Evolutionary conservation across 768 basidiomycete genomes (phyloP).

Genomic region (Boletus speciosus): DNA sequence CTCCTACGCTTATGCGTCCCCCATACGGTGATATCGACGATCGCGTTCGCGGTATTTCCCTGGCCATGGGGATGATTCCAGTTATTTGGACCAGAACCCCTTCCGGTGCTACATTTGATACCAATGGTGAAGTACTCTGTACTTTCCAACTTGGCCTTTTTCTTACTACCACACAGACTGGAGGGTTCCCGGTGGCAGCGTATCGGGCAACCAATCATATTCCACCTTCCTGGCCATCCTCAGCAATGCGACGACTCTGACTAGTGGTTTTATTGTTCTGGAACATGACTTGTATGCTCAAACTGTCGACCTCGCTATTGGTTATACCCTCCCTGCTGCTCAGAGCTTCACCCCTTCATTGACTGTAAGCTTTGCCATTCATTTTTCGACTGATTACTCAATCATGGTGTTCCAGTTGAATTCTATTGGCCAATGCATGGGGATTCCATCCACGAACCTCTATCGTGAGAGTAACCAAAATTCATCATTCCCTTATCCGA

Average conservation of each 20-base stretch:
- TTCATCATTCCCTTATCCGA: constrained; percentile 54
- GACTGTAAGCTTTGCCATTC: constrained; percentile 40
- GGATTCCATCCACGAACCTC: constrained; percentile 58
- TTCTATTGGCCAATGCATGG: constrained; percentile 76
- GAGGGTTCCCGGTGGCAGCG: constrained; percentile 77
- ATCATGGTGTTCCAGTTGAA: constrained; percentile 43
- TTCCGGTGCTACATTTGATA: constrained; percentile 57
- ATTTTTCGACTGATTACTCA: neutral
- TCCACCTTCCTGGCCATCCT: constrained; percentile 74
- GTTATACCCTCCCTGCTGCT: constrained; percentile 80
- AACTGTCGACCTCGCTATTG: constrained; percentile 86
- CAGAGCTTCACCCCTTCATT: constrained; percentile 61
- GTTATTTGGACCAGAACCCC: constrained; percentile 84
- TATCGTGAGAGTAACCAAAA: constrained; percentile 86
- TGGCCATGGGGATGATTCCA: constrained; percentile 89
- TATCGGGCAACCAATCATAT: constrained; percentile 61
- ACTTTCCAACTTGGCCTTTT: neutral
- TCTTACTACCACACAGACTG: constrained; percentile 54
- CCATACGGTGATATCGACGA: constrained; percentile 89
- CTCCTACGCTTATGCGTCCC: constrained; percentile 75
- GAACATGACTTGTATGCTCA: constrained; percentile 83
- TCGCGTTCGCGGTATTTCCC: constrained; percentile 84
- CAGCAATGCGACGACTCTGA: constrained; percentile 54
- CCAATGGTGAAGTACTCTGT: constrained; percentile 49
- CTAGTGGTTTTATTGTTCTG: constrained; percentile 82